These are phyloP conservation scores for Panicum miliaceum DNA, from an alignment of 176 grass and related monocot genomes.

Conservation along the genomic window DNA sequence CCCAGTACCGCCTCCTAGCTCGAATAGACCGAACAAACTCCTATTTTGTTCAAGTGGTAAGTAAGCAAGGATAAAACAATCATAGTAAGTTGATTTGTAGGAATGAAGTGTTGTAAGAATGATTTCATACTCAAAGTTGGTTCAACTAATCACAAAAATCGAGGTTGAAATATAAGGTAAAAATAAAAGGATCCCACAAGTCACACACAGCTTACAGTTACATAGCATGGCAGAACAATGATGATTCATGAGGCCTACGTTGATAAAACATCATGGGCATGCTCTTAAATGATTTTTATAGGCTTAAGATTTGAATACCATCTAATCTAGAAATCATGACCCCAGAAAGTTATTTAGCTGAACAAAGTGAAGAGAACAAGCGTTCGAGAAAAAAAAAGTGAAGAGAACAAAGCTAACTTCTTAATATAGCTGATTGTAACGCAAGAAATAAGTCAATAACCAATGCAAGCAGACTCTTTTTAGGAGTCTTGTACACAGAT, in stretches of 20 bases:
- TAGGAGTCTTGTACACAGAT: no score
- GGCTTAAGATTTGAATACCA: neutral
- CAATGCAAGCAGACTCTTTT: no score
- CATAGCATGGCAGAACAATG: neutral
- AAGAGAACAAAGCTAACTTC: neutral
- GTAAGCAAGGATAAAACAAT: conserved; percentile 4
- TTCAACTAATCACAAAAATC: neutral
- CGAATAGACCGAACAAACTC: conserved; percentile 82
- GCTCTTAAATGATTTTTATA: neutral
- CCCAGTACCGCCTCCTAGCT: conserved; percentile 80
- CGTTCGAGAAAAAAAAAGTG: no score
- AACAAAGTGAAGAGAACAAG: neutral
- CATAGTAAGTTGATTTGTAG: neutral
- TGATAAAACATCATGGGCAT: neutral
- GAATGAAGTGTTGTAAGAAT: neutral
- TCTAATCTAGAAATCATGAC: neutral
- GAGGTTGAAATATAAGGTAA: neutral
- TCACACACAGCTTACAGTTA: neutral
- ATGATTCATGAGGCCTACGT: neutral
- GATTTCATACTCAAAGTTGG: neutral
- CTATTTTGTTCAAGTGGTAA: conserved; percentile 52
- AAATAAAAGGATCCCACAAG: neutral
- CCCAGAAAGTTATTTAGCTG: neutral
- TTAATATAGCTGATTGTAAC: neutral
- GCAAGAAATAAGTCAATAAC: no score